Evolutionary conservation across 331 rosid species (phyloP).

Genomic region (Phaseolus coccineus): DNA sequence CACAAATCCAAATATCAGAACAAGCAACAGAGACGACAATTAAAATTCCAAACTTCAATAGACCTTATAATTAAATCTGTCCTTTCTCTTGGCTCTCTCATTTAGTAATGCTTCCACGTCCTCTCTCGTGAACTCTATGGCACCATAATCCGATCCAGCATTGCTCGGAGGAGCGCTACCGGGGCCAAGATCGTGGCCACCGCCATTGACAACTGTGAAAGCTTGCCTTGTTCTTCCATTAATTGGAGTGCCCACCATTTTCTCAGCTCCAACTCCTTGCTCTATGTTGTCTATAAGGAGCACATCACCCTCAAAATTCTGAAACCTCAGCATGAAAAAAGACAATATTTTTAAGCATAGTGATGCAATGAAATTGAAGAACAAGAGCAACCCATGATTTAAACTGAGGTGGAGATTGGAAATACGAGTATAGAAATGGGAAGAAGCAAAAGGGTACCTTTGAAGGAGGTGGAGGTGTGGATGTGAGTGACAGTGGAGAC

Average conservation of each 20-base stretch:
- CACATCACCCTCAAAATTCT: conserved; percentile 59
- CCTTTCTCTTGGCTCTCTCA: conserved; percentile 86
- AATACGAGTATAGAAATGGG: conserved; percentile 33
- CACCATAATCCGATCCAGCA: conserved; percentile 90
- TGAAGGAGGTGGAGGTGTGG: conserved; percentile 49
- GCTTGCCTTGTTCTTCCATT: conserved; percentile 76
- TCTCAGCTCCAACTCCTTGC: conserved; percentile 47
- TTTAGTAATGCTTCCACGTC: conserved; percentile 87
- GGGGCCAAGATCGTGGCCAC: conserved; percentile 75
- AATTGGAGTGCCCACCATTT: conserved; percentile 84
- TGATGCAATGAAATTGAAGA: conserved; percentile 36
- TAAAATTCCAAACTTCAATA: conserved; percentile 35
- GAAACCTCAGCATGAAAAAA: conserved; percentile 39
- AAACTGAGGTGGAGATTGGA: conserved; percentile 31
- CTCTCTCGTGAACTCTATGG: conserved; percentile 89
- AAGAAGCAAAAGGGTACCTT: conserved; percentile 48
- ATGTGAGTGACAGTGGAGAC: conserved; percentile 52
- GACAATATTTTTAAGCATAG: conserved; percentile 37
- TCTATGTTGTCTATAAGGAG: conserved; percentile 46
- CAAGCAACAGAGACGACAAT: not conserved
- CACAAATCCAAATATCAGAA: conserved; percentile 33
- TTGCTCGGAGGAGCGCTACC: conserved; percentile 82
- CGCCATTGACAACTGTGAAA: conserved; percentile 75
- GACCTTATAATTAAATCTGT: conserved; percentile 94
- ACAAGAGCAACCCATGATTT: conserved; percentile 45